A percentile compares a stretch with the other conserved stretches of the same genome.
Conservation (phyloP, 2,329 filamentous ascomycete species). For the Cryphonectria japonica region DNA sequence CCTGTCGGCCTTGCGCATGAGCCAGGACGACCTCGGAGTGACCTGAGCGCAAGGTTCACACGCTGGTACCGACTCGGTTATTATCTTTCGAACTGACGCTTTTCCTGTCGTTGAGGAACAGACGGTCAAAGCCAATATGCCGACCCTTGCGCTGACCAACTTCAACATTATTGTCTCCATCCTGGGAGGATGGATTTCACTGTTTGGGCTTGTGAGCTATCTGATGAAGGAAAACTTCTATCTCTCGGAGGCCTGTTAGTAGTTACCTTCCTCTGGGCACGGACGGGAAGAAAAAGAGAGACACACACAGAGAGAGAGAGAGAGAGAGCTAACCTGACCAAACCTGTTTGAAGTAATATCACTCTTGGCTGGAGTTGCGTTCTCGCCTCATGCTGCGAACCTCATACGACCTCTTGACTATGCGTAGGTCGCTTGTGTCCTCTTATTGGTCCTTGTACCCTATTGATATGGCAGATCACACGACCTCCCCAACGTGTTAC, state of each 20-base stretch:
- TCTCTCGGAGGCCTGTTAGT: slow-evolving; percentile 84
- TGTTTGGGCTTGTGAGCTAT: slow-evolving; percentile 91
- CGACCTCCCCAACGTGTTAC: not conserved
- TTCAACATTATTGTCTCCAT: slow-evolving; percentile 86
- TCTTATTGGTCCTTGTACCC: not conserved
- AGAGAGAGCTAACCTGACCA: not conserved
- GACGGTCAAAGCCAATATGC: slow-evolving; percentile 40
- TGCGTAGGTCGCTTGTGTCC: slow-evolving; percentile 45
- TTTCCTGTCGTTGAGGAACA: no score
- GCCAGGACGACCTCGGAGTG: slow-evolving; percentile 46
- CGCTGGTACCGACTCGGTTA: no score
- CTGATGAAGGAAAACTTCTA: slow-evolving; percentile 89
- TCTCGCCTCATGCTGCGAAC: slow-evolving; percentile 78
- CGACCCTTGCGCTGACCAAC: slow-evolving; percentile 55
- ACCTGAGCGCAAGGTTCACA: slow-evolving; percentile 34
- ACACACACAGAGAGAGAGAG: not conserved
- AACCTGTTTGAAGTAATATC: slow-evolving; percentile 69
- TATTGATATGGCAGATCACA: not conserved
- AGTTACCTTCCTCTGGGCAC: not conserved
- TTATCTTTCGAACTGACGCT: not conserved
- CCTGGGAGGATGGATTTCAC: slow-evolving; percentile 81
- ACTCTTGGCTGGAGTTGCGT: slow-evolving; percentile 74
- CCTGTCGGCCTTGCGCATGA: slow-evolving; percentile 38
- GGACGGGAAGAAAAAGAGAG: not conserved
- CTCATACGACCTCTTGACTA: slow-evolving; percentile 78